phyloP scores from a whole-genome alignment of 805 yeast genomes.

The Helenozyma rhizophorensis region DNA sequence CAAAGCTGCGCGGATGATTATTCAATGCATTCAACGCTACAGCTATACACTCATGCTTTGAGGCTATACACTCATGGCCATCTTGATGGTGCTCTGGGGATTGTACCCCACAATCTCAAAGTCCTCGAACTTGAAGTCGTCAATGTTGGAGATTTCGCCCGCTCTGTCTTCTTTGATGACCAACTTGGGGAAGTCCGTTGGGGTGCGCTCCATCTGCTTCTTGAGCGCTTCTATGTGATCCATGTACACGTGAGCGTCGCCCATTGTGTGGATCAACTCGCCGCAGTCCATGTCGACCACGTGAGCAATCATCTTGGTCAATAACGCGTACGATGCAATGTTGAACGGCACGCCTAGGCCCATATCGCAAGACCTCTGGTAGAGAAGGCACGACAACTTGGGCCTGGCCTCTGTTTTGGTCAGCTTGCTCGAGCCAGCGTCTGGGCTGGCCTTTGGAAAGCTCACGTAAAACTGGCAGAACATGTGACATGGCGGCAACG shows the following conservation, averaged over 20 bases:
- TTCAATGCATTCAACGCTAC: constrained; percentile 1
- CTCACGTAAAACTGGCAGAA: constrained; percentile 92
- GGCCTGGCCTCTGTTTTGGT: constrained; percentile 40
- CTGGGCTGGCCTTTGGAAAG: constrained; percentile 50
- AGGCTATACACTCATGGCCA: constrained; percentile 93
- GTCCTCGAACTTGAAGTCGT: constrained; percentile 85
- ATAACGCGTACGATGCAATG: constrained; percentile 91
- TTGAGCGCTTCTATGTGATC: constrained; percentile 91
- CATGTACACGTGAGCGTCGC: constrained; percentile 92
- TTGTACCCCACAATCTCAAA: constrained; percentile 75
- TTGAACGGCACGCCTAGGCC: constrained; percentile 99
- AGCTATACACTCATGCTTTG: background rate
- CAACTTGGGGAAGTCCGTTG: constrained; percentile 78
- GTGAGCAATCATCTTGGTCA: constrained; percentile 93
- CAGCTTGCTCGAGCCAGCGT: constrained; percentile 10
- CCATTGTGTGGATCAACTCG: constrained; percentile 91
- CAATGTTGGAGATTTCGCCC: constrained; percentile 56
- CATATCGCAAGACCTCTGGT: constrained; percentile 99
- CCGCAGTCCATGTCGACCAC: constrained; percentile 95
- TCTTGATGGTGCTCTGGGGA: constrained; percentile 79
- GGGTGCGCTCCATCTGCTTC: constrained; percentile 71
- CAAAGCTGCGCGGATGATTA: no score
- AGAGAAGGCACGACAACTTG: constrained; percentile 77
- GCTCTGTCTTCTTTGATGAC: constrained; percentile 54
- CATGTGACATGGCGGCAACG: constrained; percentile 97